Percentiles rank a stretch among this genome's conserved stretches.
phyloP scores from a whole-genome alignment of 306 rosid species.

The Alnus glutinosa region DNA sequence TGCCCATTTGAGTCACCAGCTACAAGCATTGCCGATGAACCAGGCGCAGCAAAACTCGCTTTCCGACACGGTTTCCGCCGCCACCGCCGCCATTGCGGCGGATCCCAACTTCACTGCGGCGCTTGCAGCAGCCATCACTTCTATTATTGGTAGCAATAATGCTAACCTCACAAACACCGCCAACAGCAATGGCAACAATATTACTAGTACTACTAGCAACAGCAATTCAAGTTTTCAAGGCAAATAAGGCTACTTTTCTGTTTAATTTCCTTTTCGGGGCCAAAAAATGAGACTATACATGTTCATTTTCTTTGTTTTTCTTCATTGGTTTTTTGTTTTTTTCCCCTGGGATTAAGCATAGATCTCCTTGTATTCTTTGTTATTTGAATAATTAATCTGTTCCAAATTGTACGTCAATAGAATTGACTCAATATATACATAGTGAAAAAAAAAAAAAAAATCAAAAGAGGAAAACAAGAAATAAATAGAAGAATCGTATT shows the following conservation, averaged over 20 bases:
- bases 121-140: constrained; percentile 63
- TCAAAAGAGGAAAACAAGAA: background rate
- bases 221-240: constrained; percentile 38
- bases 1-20: constrained; percentile 29
- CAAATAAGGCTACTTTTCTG: constrained; percentile 19
- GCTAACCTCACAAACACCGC: constrained; percentile 1
- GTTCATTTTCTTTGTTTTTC: constrained; percentile 10
- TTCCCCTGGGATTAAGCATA: constrained; percentile 17
- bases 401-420: constrained; percentile 15
- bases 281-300: constrained; percentile 25
- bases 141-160: constrained; percentile 46
- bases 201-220: constrained; percentile 14
- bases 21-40: constrained; percentile 9
- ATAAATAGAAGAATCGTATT: constrained; percentile 12
- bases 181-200: constrained; percentile 24
- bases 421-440: constrained; percentile 4
- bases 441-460: background rate
- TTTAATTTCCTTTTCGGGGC: constrained; percentile 2
- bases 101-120: constrained; percentile 75
- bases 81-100: constrained; percentile 67
- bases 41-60: constrained; percentile 34
- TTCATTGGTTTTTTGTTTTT: background rate
- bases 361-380: constrained; percentile 34
- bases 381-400: constrained; percentile 30
- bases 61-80: constrained; percentile 52